Conservation (phyloP, 352 stramenopile species). For the Pythium apleroticum region DNA sequence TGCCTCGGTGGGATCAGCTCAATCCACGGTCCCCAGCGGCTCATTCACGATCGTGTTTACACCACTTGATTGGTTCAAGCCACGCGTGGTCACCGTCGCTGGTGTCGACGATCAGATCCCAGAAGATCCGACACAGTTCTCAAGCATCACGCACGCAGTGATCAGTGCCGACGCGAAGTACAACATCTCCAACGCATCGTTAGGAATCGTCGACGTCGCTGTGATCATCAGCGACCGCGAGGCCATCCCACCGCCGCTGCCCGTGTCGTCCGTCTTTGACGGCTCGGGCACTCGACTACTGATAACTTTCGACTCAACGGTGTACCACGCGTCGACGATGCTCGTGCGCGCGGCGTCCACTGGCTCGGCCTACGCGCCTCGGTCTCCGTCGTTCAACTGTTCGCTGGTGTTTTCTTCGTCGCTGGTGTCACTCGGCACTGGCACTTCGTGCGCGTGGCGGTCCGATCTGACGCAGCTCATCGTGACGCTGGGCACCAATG, state of each 20-base stretch:
- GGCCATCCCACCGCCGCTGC: conserved; percentile 55
- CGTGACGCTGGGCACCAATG: conserved; percentile 42
- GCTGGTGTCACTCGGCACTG: conserved; percentile 40
- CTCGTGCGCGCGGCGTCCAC: conserved; percentile 23
- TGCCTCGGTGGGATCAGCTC: neutral
- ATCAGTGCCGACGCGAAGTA: conserved; percentile 56
- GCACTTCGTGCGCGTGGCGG: conserved; percentile 50
- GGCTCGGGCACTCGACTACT: conserved; percentile 48
- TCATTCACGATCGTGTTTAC: conserved; percentile 59
- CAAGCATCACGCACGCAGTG: conserved; percentile 41
- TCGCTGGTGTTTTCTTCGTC: conserved; percentile 50
- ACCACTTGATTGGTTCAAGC: conserved; percentile 53
- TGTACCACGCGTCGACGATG: conserved; percentile 74
- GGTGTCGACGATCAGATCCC: conserved; percentile 61
- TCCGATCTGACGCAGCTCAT: conserved; percentile 46
- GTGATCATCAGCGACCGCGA: conserved; percentile 70
- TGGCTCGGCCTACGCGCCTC: conserved; percentile 13
- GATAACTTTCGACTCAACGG: conserved; percentile 60
- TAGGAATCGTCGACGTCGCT: conserved; percentile 38
- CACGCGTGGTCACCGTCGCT: conserved; percentile 47
- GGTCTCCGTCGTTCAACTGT: conserved; percentile 44
- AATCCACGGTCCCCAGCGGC: conserved; percentile 6
- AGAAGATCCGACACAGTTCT: conserved; percentile 60
- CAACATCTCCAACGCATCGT: conserved; percentile 57
- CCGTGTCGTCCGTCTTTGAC: conserved; percentile 49